Base-by-base conservation (phyloP, 371 early-diverging fungal species). In the Choanephora cucurbitarum region DNA sequence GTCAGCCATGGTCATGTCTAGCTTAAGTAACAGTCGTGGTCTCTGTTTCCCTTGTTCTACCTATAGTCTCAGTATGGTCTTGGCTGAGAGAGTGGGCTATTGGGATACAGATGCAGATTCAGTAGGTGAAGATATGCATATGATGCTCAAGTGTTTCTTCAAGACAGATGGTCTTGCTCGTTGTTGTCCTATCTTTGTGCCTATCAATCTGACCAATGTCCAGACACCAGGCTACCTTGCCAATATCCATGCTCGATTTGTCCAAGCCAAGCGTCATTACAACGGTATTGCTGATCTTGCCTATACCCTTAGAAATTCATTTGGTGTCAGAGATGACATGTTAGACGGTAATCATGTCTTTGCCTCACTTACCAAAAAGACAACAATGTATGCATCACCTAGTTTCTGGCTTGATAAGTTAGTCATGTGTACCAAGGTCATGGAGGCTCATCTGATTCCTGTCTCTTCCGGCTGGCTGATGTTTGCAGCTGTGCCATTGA, bases 41-140 rank as follows among this genome's bases (percentile, higher is more conserved):
- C 58, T 90, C 51, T 69, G 81, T 22, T 83, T 89, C 52, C 91
- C 91, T 31, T 90, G 91, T 66, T 87, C 89, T 6, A 87, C 85
- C 2, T 91, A 91, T 72, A 81, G 86, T 57, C 66, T 91, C 24
- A 78, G 82, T 22, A 83, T 91, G 84, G 77, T 82, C 15, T 77
- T 91, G 31, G 87, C 85, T n/a, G 73, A 81, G 32, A 62, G 82
- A 50, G 88, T 91, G 32, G 82, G 82, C n/a, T 90, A 83, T 57
- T 91, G 91, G 91, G 91, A 91, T 63, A 82, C 85, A n/a, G 84
- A 85, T 57, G 82, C 87, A 8, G 89, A 90, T 69, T 83, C 89
- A 19, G 86, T 90, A 17, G 91, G 90, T 28, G 91, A 91, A 64
- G 91, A 91, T 67, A 81, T 91, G 84, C 91, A 91, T 67, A 91